Evolutionary conservation across 2,329 filamentous ascomycete genomes (phyloP), one percentile per base, ranked within the genome.

Genomic region (Penicillium sp.): DNA sequence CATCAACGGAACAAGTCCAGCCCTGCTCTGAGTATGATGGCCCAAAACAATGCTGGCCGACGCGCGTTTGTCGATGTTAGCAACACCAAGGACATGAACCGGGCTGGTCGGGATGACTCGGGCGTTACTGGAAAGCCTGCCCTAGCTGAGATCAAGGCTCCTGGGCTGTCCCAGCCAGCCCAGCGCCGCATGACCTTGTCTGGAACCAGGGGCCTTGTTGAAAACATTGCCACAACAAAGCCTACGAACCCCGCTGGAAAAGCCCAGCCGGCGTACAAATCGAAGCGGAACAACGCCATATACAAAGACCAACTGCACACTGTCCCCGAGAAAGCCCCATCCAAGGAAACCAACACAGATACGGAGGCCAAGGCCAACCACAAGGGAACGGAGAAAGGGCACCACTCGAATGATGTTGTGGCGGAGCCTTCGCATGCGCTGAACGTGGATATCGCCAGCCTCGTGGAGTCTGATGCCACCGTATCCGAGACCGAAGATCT

Each of bases 1-100:
- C 90, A 96, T 67, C 87, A 91, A 68, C 88, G 89, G 62, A 88
- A 91, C 78, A 96, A 96, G 77, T 96, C 92, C 9, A 87, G 82
- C 35, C 86, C 74, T 75, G 88, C 76, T 76, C 83, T 82, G 65
- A 90, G 77, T 67, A 79, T 70, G 65, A 69, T 84, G 59, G 72
- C 82, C 60, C 78, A 82, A 61, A 81, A 79, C 49, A 82, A 82
- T 53, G 81, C 84, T 57, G 81, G 87, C 55, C 94, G 93, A 79
- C 87, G 92, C 65, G 86, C 86, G 13, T 92, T 96, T 75, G 89
- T 85, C 49, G 92, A 96, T 72, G 83, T 94, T 61, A 94, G 89
- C 80, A 93, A 93, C 70, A 86, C 80, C 41, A 75, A 71, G 36
- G 77, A 77, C 61, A 60, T 68, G 33, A 59, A 73, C 33, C 71